Conservation (phyloP, 495 filamentous ascomycete genomes). For the Saxispiralis lemnorum region DNA sequence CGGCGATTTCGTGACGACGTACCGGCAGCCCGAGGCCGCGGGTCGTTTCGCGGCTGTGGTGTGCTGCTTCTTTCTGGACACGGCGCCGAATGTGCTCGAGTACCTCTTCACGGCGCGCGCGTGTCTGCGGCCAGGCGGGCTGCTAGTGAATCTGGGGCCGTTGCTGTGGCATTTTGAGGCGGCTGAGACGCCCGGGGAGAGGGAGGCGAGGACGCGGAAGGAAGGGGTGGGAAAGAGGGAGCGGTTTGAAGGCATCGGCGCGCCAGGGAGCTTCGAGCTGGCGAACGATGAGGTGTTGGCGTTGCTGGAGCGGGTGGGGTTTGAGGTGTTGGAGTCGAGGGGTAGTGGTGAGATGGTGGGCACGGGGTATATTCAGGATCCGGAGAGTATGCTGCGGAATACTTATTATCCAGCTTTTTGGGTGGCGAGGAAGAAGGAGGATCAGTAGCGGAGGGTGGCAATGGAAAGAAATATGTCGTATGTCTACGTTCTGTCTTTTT, state of each 20-base stretch:
- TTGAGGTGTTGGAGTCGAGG: slow-evolving; percentile 40
- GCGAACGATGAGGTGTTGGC: slow-evolving; percentile 70
- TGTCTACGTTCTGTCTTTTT: no score
- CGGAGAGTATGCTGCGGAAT: slow-evolving; percentile 67
- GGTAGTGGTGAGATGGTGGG: slow-evolving; percentile 27
- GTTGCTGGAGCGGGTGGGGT: slow-evolving; percentile 60
- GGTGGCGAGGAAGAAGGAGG: slow-evolving; percentile 36
- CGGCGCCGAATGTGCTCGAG: slow-evolving; percentile 74
- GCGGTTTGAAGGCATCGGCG: slow-evolving; percentile 38
- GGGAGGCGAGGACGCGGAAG: slow-evolving; percentile 17
- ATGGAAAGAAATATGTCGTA: no score
- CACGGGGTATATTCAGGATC: slow-evolving; percentile 72
- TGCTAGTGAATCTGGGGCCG: slow-evolving; percentile 82
- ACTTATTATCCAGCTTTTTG: slow-evolving; percentile 62
- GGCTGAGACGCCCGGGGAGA: slow-evolving; percentile 30
- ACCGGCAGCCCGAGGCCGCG: slow-evolving; percentile 39
- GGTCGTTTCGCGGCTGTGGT: slow-evolving; percentile 63
- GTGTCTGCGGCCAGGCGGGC: slow-evolving; percentile 58
- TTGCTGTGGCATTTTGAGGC: slow-evolving; percentile 78
- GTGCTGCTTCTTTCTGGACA: slow-evolving; percentile 91
- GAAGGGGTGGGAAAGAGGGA: neutral
- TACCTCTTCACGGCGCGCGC: slow-evolving; percentile 70
- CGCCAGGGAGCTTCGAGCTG: slow-evolving; percentile 71
- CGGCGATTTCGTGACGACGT: slow-evolving; percentile 66
- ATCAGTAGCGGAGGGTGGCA: neutral